Base-by-base conservation (phyloP, 1,139 yeast genomes). In the Debaryomycetaceae sp. region DNA sequence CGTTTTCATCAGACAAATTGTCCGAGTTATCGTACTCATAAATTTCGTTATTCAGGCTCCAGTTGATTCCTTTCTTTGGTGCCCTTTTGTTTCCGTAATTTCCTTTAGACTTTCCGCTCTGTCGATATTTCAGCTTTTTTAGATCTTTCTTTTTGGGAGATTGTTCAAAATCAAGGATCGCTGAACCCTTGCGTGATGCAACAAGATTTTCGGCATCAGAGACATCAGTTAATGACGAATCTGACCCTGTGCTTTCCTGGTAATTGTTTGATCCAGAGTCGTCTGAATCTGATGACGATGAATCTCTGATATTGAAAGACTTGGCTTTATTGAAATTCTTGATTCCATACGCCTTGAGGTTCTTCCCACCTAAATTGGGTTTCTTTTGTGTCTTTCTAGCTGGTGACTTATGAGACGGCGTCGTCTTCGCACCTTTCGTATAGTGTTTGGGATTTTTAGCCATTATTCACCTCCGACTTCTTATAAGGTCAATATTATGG, bases 301-400 rank as follows among this genome's bases (percentile, higher is more conserved):
- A 63, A 33, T 62, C 66, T 2, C 65, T 70, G 17, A 77, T 61
- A 50, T 79, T 74, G 47, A 75, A 73, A 39, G 76, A 53, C 37
- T 79, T 45, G 38, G 49, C 50, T 19, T 39, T 44, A 14, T 44
- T 37, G 39, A 41, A 37, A 26, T 35, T 36, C 9, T 41, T 40
- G 31, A 39, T 52, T 45, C 52, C 56, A 38, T 60, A 58, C 17
- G 57, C 47, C 36, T 61, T 61, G 38, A 66, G 50, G 33, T 63
- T 63, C 51, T 70, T 70, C 13, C 75, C 74, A 2, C 70, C 71
- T 14, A 44, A 39, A 3, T 33, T 34, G 28, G 37, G 41, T 5
- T 35, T 29, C 14, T 19, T 31, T 3, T 24, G 24, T n/a, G 29
- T 30, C 19, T 35, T 34, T 13, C 30, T 37, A 19, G 17, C 31